Evolutionary conservation across 2,329 filamentous ascomycete species (phyloP).

Genomic region (Trichoderma oligosporum): DNA sequence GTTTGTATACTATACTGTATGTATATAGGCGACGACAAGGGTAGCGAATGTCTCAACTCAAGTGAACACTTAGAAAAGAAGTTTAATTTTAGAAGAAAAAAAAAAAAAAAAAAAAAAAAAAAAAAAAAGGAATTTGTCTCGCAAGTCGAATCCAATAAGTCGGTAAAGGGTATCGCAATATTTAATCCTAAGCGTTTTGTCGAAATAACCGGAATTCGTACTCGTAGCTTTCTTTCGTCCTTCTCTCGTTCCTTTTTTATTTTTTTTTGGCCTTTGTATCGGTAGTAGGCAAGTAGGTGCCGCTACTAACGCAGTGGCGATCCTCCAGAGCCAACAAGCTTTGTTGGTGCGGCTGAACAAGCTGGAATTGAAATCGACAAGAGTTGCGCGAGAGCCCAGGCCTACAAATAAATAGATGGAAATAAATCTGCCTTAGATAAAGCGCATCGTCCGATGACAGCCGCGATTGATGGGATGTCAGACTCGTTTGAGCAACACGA

Average conservation of each 20-base stretch:
- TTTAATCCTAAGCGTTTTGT: not conserved
- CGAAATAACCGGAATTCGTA: conserved; percentile 5
- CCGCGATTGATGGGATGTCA: conserved; percentile 3
- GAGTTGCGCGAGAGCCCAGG: not conserved
- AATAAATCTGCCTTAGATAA: no score
- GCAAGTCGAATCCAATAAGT: not conserved
- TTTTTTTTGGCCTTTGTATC: not conserved
- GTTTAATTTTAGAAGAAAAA: no score
- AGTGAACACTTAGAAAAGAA: not conserved
- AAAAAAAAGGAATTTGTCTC: not conserved
- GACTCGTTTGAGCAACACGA: not conserved
- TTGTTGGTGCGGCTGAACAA: not conserved
- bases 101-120: no score
- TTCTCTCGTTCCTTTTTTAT: not conserved
- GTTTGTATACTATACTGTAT: conserved; percentile 2
- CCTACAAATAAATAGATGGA: not conserved
- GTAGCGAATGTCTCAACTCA: not conserved
- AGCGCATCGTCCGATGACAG: conserved; percentile 8
- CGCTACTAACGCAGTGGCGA: conserved; percentile 1
- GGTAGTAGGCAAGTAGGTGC: not conserved
- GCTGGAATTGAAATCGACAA: conserved; percentile 3
- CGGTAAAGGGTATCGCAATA: conserved; percentile 6
- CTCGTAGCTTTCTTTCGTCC: not conserved
- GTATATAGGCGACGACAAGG: no score
- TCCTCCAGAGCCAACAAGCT: conserved; percentile 1